Base-by-base conservation (phyloP, 2,329 filamentous ascomycete genomes). In the Fusarium goolgardi region DNA sequence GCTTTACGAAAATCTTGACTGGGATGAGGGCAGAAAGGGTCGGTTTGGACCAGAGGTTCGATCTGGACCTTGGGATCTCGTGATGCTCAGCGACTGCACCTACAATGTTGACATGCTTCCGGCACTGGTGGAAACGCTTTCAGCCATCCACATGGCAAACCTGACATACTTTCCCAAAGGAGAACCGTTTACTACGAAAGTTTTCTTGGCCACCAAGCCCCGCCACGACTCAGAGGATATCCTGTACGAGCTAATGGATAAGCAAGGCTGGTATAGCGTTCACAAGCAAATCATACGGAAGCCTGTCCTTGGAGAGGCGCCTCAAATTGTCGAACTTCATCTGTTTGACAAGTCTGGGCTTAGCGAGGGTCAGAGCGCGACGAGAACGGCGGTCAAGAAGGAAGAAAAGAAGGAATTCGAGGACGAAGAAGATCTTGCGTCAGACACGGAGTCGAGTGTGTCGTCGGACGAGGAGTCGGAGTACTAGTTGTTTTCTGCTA, bases 81-180 rank as follows among this genome's bases (percentile, higher is more conserved):
- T 87, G 46, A 78, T 87, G 53, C 77, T 88, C 23, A 87, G 85
- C 72, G 86, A 89, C 74, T 88, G 86, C 80, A 88, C 86, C 0
- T 88, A 88, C 78, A 88, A 88, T 63, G 83, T 82, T 54, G 86
- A 88, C 72, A 83, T 82, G 65, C 76, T 88, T 27, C 82, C 84
- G 2, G 80, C 84, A 4, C 79, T 89, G 23, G 82, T 88, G 6
- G 80, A 80, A 52, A 88, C 86, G 1, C 75, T 88, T 35, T 82
- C 82, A 3, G 81, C 83, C 3, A 72, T 88, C 13, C 84, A 86
- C 63, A 55, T 61, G 4, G 70, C 74, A 11, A 84, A 81, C 23
- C 34, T 62, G 39, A 61, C 64, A 4, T 72, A 74, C 40, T 59
- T 69, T 1, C 52, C 57, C 10, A 53, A 46, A n/a, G 57, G 55